phyloP scores from a whole-genome alignment of 768 basidiomycete species.

The Termitomyces sp. region DNA sequence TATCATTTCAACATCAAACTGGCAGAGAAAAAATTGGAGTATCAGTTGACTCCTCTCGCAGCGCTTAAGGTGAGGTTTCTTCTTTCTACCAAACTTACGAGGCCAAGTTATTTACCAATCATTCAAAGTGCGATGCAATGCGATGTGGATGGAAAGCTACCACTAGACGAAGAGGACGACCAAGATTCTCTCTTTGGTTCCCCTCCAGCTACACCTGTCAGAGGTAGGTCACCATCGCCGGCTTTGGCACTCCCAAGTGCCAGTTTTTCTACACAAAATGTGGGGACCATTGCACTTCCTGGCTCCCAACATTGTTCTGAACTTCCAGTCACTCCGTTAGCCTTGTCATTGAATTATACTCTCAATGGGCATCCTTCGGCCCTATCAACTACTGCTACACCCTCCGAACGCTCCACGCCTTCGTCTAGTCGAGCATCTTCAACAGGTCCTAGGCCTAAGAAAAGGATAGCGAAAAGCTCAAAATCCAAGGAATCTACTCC shows the following conservation, averaged over 20 bases:
- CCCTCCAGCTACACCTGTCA: conserved; percentile 61
- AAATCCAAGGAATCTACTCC: conserved; percentile 37
- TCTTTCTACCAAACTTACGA: not conserved
- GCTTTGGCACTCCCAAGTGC: conserved; percentile 53
- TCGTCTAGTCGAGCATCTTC: conserved; percentile 19
- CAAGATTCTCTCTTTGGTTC: conserved; percentile 80
- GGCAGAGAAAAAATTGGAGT: not conserved
- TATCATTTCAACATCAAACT: not conserved
- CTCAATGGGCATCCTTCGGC: conserved; percentile 27
- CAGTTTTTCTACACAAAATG: conserved; percentile 64
- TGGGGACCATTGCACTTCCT: conserved; percentile 98
- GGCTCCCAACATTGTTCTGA: conserved; percentile 88
- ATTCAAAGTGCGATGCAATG: conserved; percentile 17
- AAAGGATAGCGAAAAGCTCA: conserved; percentile 29
- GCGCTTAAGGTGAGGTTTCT: conserved; percentile 15
- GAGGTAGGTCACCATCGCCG: conserved; percentile 74
- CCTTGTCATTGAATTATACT: conserved; percentile 48
- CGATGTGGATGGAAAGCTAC: conserved; percentile 10
- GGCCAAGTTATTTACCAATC: conserved; percentile 3
- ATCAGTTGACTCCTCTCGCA: not conserved
- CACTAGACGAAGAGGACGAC: conserved; percentile 33
- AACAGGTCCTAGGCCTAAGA: conserved; percentile 22
- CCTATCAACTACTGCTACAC: conserved; percentile 12
- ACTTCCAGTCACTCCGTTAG: conserved; percentile 78
- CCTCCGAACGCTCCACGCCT: conserved; percentile 1